These are phyloP conservation scores for Hippophae rhamnoides DNA, from an alignment of 306 rosid genomes.

Conservation along the genomic window DNA sequence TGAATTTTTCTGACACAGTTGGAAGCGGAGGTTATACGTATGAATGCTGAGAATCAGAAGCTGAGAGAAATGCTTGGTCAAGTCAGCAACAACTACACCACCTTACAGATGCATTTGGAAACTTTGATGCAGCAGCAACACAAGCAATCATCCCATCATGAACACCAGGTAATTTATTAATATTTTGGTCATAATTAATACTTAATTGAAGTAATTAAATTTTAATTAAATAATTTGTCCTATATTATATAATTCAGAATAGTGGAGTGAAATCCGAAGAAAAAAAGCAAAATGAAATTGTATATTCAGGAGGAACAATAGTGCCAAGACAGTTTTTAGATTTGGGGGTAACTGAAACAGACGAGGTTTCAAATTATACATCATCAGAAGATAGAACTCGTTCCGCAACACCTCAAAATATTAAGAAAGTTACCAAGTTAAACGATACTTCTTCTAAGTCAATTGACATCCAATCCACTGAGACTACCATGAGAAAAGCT, in stretches of 20 bases:
- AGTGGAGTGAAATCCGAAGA: conserved; percentile 31
- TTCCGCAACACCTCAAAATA: conserved; percentile 54
- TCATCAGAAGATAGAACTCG: conserved; percentile 62
- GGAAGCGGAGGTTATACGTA: conserved; percentile 63
- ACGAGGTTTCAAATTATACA: conserved; percentile 45
- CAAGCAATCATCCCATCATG: conserved; percentile 9
- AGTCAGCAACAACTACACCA: conserved; percentile 55
- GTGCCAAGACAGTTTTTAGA: conserved; percentile 60
- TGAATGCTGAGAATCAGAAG: conserved; percentile 67
- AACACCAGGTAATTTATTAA: conserved; percentile 8
- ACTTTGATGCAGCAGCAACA: conserved; percentile 61
- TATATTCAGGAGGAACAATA: conserved; percentile 7
- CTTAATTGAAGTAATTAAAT: neutral
- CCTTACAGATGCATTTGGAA: conserved; percentile 63
- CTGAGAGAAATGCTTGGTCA: conserved; percentile 74
- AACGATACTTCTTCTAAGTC: conserved; percentile 22
- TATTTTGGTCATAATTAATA: neutral
- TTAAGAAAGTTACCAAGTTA: conserved; percentile 39
- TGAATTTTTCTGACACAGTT: conserved; percentile 27
- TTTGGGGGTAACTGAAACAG: conserved; percentile 32
- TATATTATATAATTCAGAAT: conserved; percentile 17
- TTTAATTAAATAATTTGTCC: neutral
- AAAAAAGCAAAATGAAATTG: conserved; percentile 20
- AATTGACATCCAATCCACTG: conserved; percentile 46
- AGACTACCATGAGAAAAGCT: conserved; percentile 94